Evolutionary conservation across 192 early-diverging fungal species (phyloP).

Genomic region (Coemansia sp.): DNA sequence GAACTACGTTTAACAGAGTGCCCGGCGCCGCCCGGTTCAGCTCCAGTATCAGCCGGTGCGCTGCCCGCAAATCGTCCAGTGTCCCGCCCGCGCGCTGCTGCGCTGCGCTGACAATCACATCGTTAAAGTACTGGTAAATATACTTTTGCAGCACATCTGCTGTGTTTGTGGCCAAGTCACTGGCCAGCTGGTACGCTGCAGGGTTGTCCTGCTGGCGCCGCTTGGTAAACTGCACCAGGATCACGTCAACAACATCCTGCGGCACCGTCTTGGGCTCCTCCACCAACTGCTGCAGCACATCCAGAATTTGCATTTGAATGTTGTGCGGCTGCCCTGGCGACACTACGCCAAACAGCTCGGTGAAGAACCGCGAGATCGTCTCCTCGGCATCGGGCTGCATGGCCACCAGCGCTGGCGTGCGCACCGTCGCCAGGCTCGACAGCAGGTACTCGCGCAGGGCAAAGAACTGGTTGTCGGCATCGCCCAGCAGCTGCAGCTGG

Average conservation of each 20-base stretch:
- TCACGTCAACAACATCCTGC: conserved; percentile 81
- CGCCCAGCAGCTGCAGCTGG: conserved; percentile 66
- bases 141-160: conserved; percentile 85
- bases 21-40: conserved; percentile 70
- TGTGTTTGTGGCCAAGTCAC: conserved; percentile 70
- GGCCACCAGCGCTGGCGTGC: conserved; percentile 73
- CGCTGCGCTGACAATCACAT: conserved; percentile 66
- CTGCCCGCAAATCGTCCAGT: conserved; percentile 56
- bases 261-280: conserved; percentile 68
- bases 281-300: conserved; percentile 77
- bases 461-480: conserved; percentile 62
- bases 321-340: conserved; percentile 69
- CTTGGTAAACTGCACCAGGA: conserved; percentile 71
- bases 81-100: conserved; percentile 21
- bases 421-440: conserved; percentile 82
- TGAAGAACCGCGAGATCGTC: conserved; percentile 68
- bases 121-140: conserved; percentile 90
- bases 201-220: conserved; percentile 66
- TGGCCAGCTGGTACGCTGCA: conserved; percentile 69
- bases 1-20: conserved; percentile 84
- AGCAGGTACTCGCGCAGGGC: conserved; percentile 77
- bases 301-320: conserved; percentile 72
- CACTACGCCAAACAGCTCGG: conserved; percentile 64
- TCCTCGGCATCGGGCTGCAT: conserved; percentile 76
- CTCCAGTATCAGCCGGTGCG: conserved; percentile 78